These are phyloP conservation scores for Cucumis melo DNA, from an alignment of 306 rosid species.

Conservation along the genomic window DNA sequence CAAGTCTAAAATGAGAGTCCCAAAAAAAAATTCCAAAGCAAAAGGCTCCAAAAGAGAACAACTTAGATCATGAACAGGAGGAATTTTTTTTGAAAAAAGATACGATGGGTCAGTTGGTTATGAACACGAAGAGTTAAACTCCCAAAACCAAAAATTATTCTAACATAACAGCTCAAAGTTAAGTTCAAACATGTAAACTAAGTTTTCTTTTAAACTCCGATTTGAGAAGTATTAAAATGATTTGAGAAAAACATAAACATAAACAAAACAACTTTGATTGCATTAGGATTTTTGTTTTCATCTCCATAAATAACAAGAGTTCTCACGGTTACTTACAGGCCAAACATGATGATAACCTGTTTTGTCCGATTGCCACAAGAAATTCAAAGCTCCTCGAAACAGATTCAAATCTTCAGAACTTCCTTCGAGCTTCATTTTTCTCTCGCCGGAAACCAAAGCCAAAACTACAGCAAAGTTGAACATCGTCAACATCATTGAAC, in stretches of 20 bases:
- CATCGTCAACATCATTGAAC: constrained; percentile 28
- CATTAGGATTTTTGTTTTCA: neutral
- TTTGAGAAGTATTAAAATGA: neutral
- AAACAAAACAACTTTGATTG: neutral
- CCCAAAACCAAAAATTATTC: neutral
- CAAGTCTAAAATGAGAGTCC: neutral
- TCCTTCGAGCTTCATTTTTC: constrained; percentile 30
- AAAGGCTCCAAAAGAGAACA: neutral
- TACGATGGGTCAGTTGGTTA: no score
- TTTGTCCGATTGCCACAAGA: constrained; percentile 53
- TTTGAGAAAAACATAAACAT: neutral
- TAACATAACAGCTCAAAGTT: neutral
- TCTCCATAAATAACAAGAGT: neutral
- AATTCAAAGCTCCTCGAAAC: constrained; percentile 34
- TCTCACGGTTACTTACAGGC: constrained; percentile 40
- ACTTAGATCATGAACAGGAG: neutral
- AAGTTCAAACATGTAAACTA: neutral
- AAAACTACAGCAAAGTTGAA: constrained; percentile 22
- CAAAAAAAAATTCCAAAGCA: neutral
- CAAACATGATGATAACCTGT: constrained; percentile 60
- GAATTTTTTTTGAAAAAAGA: no score
- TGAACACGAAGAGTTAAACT: neutral
- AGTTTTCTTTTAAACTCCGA: neutral
- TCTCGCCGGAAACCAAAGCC: constrained; percentile 47
- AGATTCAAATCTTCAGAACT: constrained; percentile 16